A percentile compares a stretch with the other conserved stretches of the same genome.
Conservation (phyloP, 495 filamentous ascomycete species). For the Elasticomyces elasticus region DNA sequence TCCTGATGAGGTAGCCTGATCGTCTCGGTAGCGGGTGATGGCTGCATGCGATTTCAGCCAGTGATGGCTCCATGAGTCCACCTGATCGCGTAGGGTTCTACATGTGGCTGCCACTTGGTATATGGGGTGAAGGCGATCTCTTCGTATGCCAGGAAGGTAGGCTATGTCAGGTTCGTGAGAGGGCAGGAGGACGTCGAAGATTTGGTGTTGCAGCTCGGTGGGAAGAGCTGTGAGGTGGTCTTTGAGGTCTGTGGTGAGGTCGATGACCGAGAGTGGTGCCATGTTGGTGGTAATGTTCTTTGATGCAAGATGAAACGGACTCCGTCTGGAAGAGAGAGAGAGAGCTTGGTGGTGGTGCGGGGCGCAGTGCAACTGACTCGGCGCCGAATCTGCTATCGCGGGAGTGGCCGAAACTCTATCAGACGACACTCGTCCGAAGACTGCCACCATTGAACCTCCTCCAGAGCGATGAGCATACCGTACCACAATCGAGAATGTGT, state of each 20-base stretch:
- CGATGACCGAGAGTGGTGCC: not conserved
- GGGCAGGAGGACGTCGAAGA: slow-evolving; percentile 12
- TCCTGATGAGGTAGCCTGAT: not conserved
- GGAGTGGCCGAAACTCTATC: no score
- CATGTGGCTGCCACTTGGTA: slow-evolving; percentile 3
- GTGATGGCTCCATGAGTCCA: slow-evolving; percentile 5
- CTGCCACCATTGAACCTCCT: no score
- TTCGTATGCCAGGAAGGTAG: not conserved
- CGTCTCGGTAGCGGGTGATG: slow-evolving; percentile 6
- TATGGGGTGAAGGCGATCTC: not conserved
- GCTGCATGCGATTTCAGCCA: slow-evolving; percentile 2
- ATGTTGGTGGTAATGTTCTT: not conserved
- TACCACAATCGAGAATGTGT: not conserved
- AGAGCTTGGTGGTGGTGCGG: no score
- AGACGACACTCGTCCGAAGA: no score
- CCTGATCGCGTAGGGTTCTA: not conserved
- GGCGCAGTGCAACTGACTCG: no score
- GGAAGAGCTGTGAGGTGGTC: slow-evolving; percentile 11
- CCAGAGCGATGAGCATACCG: no score
- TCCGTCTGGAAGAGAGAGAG: not conserved
- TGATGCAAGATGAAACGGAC: not conserved
- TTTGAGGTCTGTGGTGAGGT: slow-evolving; percentile 3
- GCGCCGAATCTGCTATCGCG: no score
- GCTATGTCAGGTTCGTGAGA: slow-evolving; percentile 6
- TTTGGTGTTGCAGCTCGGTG: slow-evolving; percentile 4